phyloP scores from a whole-genome alignment of 768 basidiomycete species.

The Mycena alexandri region DNA sequence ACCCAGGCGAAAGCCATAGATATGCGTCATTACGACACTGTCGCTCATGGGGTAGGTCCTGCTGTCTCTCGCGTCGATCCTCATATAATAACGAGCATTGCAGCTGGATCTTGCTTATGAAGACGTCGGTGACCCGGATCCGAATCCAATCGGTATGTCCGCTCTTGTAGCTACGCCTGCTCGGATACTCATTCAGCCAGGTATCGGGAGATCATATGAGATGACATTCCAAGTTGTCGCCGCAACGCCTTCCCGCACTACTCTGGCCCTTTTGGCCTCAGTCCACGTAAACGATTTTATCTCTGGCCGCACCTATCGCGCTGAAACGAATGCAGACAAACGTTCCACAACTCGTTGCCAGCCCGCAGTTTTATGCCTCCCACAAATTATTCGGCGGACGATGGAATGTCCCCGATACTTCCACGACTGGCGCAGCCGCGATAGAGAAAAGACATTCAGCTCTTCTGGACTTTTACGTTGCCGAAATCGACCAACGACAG shows the following conservation, averaged over 20 bases:
- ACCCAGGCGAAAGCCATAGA: conserved; percentile 50
- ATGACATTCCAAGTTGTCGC: conserved; percentile 50
- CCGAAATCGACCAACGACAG: conserved; percentile 28
- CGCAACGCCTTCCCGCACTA: conserved; percentile 48
- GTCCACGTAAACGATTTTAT: conserved; percentile 42
- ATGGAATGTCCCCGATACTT: conserved; percentile 52
- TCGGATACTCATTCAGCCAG: not conserved
- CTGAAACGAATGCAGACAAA: conserved; percentile 41
- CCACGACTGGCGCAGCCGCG: conserved; percentile 46
- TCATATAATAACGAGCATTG: not conserved
- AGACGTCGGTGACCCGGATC: conserved; percentile 55
- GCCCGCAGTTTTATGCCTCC: conserved; percentile 51
- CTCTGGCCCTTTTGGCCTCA: conserved; percentile 46
- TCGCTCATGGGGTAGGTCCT: conserved; percentile 49
- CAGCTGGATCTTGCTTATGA: conserved; percentile 55
- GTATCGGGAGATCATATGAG: conserved; percentile 53
- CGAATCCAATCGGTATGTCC: conserved; percentile 46
- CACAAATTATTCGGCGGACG: conserved; percentile 53
- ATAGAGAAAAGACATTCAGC: conserved; percentile 52
- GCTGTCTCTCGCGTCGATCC: not conserved
- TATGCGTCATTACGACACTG: conserved; percentile 55
- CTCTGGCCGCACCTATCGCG: not conserved
- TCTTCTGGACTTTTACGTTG: conserved; percentile 53
- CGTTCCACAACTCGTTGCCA: conserved; percentile 50
- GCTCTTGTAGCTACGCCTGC: not conserved